Conservation (phyloP, 2,329 filamentous ascomycete genomes). For the Exophiala dermatitidis region DNA sequence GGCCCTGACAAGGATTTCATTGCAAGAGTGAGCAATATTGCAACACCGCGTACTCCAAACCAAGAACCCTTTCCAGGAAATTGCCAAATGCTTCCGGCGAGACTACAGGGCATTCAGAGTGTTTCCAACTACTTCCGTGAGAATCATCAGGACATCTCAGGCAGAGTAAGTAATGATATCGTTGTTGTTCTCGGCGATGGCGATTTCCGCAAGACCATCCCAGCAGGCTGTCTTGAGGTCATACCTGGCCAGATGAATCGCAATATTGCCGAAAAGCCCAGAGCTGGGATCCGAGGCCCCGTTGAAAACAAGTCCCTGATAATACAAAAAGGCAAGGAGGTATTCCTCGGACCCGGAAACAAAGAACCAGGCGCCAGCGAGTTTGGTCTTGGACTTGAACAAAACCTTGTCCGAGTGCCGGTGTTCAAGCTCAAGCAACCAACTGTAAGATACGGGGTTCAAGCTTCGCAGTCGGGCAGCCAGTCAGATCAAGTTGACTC, state of each 20-base stretch:
- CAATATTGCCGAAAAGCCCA: not conserved
- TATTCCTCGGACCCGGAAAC: not conserved
- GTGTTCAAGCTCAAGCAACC: not conserved
- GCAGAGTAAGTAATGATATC: not conserved
- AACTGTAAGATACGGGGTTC: not conserved
- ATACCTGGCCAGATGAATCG: slow-evolving; percentile 15
- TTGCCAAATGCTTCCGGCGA: not conserved
- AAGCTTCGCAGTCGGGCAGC: not conserved
- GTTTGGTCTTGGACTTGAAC: not conserved
- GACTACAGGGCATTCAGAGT: not conserved
- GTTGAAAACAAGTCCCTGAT: slow-evolving; percentile 6
- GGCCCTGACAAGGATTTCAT: not conserved
- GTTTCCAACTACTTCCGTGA: not conserved
- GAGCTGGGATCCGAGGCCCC: not conserved
- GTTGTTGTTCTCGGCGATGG: slow-evolving; percentile 3
- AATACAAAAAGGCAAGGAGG: not conserved
- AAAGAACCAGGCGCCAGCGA: not conserved
- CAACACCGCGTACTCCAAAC: not conserved
- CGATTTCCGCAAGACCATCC: not conserved
- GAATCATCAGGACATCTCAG: not conserved
- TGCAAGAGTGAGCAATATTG: not conserved
- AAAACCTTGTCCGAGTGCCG: slow-evolving; percentile 3
- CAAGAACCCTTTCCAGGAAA: not conserved
- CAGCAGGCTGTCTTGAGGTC: slow-evolving; percentile 3
- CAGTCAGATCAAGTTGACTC: not conserved